phyloP scores from a whole-genome alignment of 176 grass and related monocot genomes.

The Saccharum officinarum region DNA sequence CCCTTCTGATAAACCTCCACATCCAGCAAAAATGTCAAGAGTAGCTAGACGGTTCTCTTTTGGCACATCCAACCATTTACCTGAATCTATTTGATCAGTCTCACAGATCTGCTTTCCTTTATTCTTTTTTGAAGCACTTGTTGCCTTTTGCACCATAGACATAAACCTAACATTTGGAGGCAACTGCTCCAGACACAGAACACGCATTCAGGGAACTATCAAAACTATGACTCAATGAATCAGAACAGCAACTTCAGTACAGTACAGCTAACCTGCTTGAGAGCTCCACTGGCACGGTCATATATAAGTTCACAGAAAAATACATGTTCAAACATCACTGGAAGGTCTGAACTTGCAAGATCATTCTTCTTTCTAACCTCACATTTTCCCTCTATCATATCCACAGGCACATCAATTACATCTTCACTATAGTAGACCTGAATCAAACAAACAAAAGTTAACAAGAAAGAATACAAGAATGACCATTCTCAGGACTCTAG shows the following conservation, averaged over 20 bases:
- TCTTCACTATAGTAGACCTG: slow-evolving; percentile 98
- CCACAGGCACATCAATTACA: slow-evolving; percentile 65
- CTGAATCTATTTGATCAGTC: slow-evolving; percentile 49
- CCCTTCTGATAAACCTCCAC: slow-evolving; percentile 96
- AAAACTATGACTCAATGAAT: slow-evolving; percentile 23
- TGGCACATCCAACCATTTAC: slow-evolving; percentile 55
- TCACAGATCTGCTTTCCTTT: slow-evolving; percentile 90
- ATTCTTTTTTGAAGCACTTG: slow-evolving; percentile 58
- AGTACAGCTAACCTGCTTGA: slow-evolving; percentile 77
- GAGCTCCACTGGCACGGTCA: slow-evolving; percentile 75
- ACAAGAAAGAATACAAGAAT: slow-evolving; percentile 23
- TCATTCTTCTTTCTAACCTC: slow-evolving; percentile 82
- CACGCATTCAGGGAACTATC: slow-evolving; percentile 37
- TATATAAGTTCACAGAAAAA: slow-evolving; percentile 97
- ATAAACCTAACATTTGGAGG: slow-evolving; percentile 65
- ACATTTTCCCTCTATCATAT: slow-evolving; percentile 93
- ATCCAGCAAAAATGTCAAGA: slow-evolving; percentile 98
- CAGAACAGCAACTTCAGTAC: slow-evolving; percentile 31
- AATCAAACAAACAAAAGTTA: slow-evolving; percentile 44
- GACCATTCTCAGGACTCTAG: slow-evolving; percentile 13
- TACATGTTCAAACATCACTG: slow-evolving; percentile 77
- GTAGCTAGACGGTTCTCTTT: slow-evolving; percentile 75
- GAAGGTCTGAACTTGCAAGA: slow-evolving; percentile 63
- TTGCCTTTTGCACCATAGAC: slow-evolving; percentile 47
- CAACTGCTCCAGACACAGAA: slow-evolving; percentile 59